phyloP scores from a whole-genome alignment of 176 grass and related monocot species.

The Phoenix roebelenii region DNA sequence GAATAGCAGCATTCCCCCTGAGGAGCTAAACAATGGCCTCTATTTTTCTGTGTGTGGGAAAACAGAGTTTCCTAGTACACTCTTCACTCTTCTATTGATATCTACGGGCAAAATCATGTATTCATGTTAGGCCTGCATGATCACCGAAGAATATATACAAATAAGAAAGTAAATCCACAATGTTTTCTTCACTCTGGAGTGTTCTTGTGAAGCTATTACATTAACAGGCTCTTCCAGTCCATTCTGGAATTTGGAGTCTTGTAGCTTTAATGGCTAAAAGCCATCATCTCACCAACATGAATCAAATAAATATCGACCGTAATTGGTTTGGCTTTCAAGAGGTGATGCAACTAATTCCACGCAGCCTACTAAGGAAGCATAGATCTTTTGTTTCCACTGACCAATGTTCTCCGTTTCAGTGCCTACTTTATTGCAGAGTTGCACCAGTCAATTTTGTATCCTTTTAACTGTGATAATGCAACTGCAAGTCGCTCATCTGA shows the following conservation, averaged over 20 bases:
- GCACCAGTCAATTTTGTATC: constrained; percentile 84
- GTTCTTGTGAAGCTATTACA: neutral
- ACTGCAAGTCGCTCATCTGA: constrained; percentile 58
- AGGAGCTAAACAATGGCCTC: neutral
- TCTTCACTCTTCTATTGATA: no score
- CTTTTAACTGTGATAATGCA: constrained; percentile 75
- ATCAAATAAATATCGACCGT: neutral
- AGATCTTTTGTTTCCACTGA: constrained; percentile 79
- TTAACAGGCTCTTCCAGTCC: neutral
- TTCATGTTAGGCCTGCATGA: no score
- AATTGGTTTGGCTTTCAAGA: constrained; percentile 46
- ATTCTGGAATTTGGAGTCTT: no score
- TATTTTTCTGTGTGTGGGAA: no score
- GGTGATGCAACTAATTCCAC: constrained; percentile 71
- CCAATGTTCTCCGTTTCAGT: constrained; percentile 40
- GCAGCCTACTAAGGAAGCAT: constrained; percentile 62
- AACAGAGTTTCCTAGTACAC: no score
- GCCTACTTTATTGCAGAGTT: constrained; percentile 31
- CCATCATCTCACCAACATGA: neutral
- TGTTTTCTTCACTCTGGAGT: no score
- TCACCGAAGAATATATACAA: no score
- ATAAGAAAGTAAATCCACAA: no score
- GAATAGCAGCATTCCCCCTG: neutral
- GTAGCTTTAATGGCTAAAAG: neutral
- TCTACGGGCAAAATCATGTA: no score